A percentile compares a stretch with the other conserved stretches of the same genome.
Conservation (phyloP, 1,284 basidiomycete genomes). For the Xerocomus minutiporus region DNA sequence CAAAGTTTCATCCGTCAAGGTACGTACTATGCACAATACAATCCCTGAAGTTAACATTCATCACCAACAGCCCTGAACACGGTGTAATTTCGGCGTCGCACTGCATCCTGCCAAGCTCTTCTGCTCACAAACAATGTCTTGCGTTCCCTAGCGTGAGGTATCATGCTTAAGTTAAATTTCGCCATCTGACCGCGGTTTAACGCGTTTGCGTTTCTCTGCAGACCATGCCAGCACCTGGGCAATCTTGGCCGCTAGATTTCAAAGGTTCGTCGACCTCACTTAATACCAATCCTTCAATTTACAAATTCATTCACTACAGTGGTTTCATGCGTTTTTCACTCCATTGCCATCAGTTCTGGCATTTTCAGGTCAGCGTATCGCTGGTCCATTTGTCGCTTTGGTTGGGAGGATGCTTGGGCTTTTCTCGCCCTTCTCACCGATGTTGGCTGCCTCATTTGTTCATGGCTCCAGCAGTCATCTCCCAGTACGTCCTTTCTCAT, state of each 20-base stretch:
- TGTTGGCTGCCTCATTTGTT: constrained; percentile 6
- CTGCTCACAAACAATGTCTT: no score
- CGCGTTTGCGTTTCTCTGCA: not conserved
- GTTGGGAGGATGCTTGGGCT: constrained; percentile 21
- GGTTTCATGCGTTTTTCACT: constrained; percentile 7
- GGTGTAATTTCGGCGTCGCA: not conserved
- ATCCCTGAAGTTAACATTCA: not conserved
- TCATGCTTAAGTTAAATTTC: not conserved
- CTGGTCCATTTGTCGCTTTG: constrained; percentile 14
- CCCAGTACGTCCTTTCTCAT: constrained; percentile 4
- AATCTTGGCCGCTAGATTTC: constrained; percentile 11
- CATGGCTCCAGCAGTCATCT: constrained; percentile 7
- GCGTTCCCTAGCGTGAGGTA: not conserved
- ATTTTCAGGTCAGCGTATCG: constrained; percentile 18
- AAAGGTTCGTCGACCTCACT: constrained; percentile 14
- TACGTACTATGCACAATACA: no score
- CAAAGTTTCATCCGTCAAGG: not conserved
- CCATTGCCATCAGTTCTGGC: constrained; percentile 11
- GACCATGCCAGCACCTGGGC: constrained; percentile 15
- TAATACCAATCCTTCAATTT: not conserved
- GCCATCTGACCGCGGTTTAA: not conserved
- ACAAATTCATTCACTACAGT: constrained; percentile 1
- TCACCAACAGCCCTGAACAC: no score
- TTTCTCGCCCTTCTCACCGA: constrained; percentile 18
- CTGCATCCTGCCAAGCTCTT: not conserved